phyloP scores from a whole-genome alignment of 2,329 filamentous ascomycete species.

The Fusarium nygamai region DNA sequence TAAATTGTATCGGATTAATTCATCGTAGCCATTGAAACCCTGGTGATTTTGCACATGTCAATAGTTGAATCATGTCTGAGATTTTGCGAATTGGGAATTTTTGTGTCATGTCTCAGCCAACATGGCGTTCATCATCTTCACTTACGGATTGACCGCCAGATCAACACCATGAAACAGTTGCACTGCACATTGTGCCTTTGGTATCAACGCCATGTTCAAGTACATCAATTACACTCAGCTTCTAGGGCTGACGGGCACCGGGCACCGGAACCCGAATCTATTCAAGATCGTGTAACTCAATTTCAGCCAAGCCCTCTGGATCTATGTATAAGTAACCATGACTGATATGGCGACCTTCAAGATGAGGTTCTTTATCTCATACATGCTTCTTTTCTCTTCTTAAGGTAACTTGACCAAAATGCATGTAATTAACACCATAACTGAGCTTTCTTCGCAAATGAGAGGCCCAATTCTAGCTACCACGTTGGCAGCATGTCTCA shows the following conservation, averaged over 20 bases:
- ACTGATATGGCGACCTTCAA: neutral
- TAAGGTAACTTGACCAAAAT: neutral
- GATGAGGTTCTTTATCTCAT: neutral
- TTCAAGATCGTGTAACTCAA: neutral
- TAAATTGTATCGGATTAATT: neutral
- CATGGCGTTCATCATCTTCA: neutral
- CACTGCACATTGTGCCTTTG: neutral
- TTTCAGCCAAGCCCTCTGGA: neutral
- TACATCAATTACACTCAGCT: no score
- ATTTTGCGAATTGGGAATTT: neutral
- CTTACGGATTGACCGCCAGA: neutral
- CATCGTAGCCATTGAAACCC: no score
- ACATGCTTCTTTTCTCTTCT: fast-evolving
- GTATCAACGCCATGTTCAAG: fast-evolving
- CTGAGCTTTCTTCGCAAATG: neutral
- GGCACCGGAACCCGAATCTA: neutral
- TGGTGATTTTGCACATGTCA: neutral
- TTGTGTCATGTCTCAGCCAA: neutral
- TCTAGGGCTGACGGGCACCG: neutral
- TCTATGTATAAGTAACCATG: neutral
- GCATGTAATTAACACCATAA: neutral
- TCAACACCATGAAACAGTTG: neutral
- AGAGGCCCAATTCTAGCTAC: neutral
- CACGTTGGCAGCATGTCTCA: neutral
- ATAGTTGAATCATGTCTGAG: neutral